Base-by-base conservation (phyloP, 176 grass and related monocot genomes). In the Cymbopogon citratus region DNA sequence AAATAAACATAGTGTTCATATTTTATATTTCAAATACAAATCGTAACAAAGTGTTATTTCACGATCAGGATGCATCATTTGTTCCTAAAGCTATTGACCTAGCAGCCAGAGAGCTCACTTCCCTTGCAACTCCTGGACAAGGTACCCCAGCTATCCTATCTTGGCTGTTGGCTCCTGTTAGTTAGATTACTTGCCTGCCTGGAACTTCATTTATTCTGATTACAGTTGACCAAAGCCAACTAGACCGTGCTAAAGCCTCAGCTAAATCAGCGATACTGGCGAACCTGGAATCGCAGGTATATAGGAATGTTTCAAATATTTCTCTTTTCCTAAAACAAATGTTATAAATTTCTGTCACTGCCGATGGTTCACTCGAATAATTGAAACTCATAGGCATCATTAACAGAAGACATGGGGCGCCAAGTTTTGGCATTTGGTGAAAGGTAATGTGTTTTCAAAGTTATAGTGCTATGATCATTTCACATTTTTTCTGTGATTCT, bases 401-500 rank as follows among this genome's bases (percentile, higher is more conserved):
- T 76, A 76, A 91, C 89, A 69, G 89, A 95, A 87, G 89, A 99
- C 65, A 95, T 95, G 54, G 93, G 91, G 48, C 81, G 83, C 12
- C 93, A 99, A 77, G 75, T 95, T 81, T 82, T 96, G 89, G 90
- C 93, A 82, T 93, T 91, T 51, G 93, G 97, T 54, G 97, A 99
- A 88, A 95, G 91, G 97, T 96, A 93, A 5, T 61, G 6, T 70
- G 13, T 66, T 85, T 25, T 62, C 59, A 73, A 46, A 73, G 49
- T 34, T 87, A 12, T 73, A 68, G 19, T 84, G 66, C 69, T 67
- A 19, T 46, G 66, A 40, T 49, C 16, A 43, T 56, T 19, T 28
- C 27, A 29, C 4, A 33, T 62, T 23, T n/a, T 86, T 12, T 38
- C 16, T 62, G 29, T 73, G 8, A 12, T 48, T 89, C 44, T 78